phyloP scores from a whole-genome alignment of 1,284 basidiomycete species.

The Malassezia restricta region DNA sequence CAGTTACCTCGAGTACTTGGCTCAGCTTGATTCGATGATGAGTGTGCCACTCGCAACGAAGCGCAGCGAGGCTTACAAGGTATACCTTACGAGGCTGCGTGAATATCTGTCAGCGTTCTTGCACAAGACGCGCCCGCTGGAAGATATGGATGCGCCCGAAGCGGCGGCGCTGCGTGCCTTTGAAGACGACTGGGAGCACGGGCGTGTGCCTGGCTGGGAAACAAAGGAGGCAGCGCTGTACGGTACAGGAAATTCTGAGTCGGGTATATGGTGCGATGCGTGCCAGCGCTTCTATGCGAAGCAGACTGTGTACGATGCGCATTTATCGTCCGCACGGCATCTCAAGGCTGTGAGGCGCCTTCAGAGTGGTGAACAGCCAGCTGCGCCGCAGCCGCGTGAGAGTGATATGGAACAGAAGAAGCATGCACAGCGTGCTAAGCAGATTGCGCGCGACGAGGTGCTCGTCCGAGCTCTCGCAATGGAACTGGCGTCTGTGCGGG shows the following conservation, averaged over 20 bases:
- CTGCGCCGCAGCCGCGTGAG: background rate
- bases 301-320: slow-evolving; percentile 93
- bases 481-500: slow-evolving; percentile 20
- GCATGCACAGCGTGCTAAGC: slow-evolving; percentile 18
- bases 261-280: slow-evolving; percentile 76
- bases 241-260: background rate
- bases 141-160: slow-evolving; percentile 64
- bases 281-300: slow-evolving; percentile 90
- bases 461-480: slow-evolving; percentile 20
- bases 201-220: slow-evolving; percentile 66
- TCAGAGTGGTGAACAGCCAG: slow-evolving; percentile 34
- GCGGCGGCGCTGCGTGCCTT: slow-evolving; percentile 60
- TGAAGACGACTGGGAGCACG: slow-evolving; percentile 64
- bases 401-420: slow-evolving; percentile 9
- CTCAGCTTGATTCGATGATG: slow-evolving; percentile 54
- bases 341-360: slow-evolving; percentile 72
- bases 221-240: slow-evolving; percentile 45
- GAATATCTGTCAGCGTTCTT: slow-evolving; percentile 74
- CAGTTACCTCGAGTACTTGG: slow-evolving; percentile 75
- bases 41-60: slow-evolving; percentile 30
- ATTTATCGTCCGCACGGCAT: slow-evolving; percentile 87
- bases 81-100: slow-evolving; percentile 52
- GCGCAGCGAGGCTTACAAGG: slow-evolving; percentile 28
- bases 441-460: slow-evolving; percentile 29
- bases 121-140: slow-evolving; percentile 72